Base-by-base conservation (phyloP, 2,329 filamentous ascomycete genomes). In the Paraphaeosphaeria sporulosa region DNA sequence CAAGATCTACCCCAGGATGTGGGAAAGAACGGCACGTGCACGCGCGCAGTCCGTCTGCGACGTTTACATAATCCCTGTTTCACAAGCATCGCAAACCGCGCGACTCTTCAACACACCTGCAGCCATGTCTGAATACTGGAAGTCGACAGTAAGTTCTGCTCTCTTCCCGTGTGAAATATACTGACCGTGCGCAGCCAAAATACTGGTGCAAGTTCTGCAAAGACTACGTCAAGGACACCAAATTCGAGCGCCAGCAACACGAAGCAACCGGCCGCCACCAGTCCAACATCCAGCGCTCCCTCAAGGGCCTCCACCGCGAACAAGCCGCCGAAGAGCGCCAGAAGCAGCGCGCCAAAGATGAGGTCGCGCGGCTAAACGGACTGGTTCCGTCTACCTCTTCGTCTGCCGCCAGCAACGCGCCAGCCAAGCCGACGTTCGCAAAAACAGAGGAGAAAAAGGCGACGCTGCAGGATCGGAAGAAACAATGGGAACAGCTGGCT, bases 141-240 rank as follows among this genome's bases (percentile, higher is more conserved):
- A 98, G 78, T 97, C 94, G 21, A 97, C 94, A 36, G 86, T 87
- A 76, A 78, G 82, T 64, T 3, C 48, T 23, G 12, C n/a, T 4
- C 3, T 23, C 19, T 21, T 9, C 19, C 1, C 4, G 8, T 9
- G 10, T 12, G 17, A 12, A n/a, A 44, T 32, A 3, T 34, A 8
- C 65, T 73, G 34, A 72, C 15, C 36, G 0, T 3, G 8, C 19
- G 13, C 12, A 89, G 77, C 94, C 94, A 6, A 94, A 90, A 76
- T 96, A 96, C 82, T 98, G 94, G 93, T 99, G 95, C 87, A 98
- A 98, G 79, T 92, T 97, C 83, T 99, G 95, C 86, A 87, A 88
- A 74, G 87, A 86, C 75, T 98, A 89, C 79, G 91, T 99, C 52
- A 91, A 92, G 79, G 95, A 99, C 83, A 97, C 94, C 23, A 89